Percentiles rank a stretch among this genome's conserved stretches.
phyloP scores from a whole-genome alignment of 306 rosid genomes.

The Medicago truncatula region MtrunA17r5.0-ANR NC_053042.1:47815001-47815500 shows the following conservation, averaged over 20 bases:
- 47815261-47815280: slow-evolving; percentile 81
- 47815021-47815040: slow-evolving; percentile 5
- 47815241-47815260: slow-evolving; percentile 67
- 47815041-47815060: slow-evolving; percentile 1
- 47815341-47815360: slow-evolving; percentile 82
- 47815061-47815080: slow-evolving; percentile 6
- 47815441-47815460: slow-evolving; percentile 50
- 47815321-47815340: slow-evolving; percentile 55
- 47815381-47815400: slow-evolving; percentile 94
- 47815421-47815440: slow-evolving; percentile 99
- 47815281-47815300: slow-evolving; percentile 83
- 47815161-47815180: slow-evolving; percentile 94
- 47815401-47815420: slow-evolving; percentile 90
- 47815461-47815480: not conserved
- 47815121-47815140: slow-evolving; percentile 13
- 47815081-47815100: slow-evolving; percentile 19
- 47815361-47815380: slow-evolving; percentile 87
- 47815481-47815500: not conserved
- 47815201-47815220: slow-evolving; percentile 93
- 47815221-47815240: slow-evolving; percentile 95
- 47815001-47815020: slow-evolving; percentile 12
- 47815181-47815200: slow-evolving; percentile 98
- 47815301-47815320: slow-evolving; percentile 66
- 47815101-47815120: slow-evolving; percentile 19
- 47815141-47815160: slow-evolving; percentile 30